A percentile compares a stretch with the other conserved stretches of the same genome.
Evolutionary conservation across 106 monocot species (phyloP).

Genomic region (Gastrodia elata): DNA sequence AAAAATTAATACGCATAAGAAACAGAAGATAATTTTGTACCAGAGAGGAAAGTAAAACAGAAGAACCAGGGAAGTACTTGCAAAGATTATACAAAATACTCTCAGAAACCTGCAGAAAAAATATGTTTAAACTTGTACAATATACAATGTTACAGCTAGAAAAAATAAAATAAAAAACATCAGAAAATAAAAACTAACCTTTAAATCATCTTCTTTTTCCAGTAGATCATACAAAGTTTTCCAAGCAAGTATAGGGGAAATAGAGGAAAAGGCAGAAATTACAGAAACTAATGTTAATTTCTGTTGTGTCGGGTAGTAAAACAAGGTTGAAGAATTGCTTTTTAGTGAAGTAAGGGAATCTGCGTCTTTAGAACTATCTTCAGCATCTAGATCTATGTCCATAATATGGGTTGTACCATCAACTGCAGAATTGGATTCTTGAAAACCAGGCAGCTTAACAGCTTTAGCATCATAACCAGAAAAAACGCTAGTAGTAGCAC

Average conservation of each 20-base stretch:
- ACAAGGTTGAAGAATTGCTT: conserved; percentile 17
- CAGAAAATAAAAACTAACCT: conserved; percentile 31
- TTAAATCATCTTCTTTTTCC: conserved; percentile 41
- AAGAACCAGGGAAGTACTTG: conserved; percentile 35
- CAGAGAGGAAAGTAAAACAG: conserved; percentile 37
- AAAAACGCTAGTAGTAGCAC: conserved; percentile 6
- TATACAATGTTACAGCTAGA: not conserved
- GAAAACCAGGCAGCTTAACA: conserved; percentile 18
- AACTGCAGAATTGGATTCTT: conserved; percentile 15
- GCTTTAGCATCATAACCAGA: conserved; percentile 5
- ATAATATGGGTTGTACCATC: conserved; percentile 27
- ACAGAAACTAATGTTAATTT: conserved; percentile 47
- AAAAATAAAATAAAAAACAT: not conserved
- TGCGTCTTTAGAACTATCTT: conserved; percentile 38
- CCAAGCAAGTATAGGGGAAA: conserved; percentile 51
- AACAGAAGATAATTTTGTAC: conserved; percentile 21
- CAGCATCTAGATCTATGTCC: conserved; percentile 74
- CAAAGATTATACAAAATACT: conserved; percentile 42
- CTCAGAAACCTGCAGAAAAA: conserved; percentile 37
- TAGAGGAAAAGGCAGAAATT: conserved; percentile 55
- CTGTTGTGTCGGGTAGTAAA: conserved; percentile 28
- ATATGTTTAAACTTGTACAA: not conserved
- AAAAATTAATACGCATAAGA: conserved; percentile 1
- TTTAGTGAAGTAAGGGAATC: conserved; percentile 27
- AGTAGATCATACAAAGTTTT: conserved; percentile 45